Conservation (phyloP, 2,329 filamentous ascomycete genomes). For the Nothopassalora personata region DNA sequence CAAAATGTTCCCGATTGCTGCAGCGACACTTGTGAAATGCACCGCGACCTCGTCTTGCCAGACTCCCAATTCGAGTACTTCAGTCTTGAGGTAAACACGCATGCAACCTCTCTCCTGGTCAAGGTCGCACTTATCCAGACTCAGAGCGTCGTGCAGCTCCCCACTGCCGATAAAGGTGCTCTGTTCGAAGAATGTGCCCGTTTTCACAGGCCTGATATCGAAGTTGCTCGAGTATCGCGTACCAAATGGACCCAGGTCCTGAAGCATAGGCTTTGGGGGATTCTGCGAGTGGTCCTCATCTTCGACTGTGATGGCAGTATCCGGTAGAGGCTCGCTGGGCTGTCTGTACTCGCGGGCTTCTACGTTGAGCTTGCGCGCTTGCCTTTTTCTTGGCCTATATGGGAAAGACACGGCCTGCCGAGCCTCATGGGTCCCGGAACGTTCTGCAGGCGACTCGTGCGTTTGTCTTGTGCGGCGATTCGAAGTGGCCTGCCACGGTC, state of each 20-base stretch:
- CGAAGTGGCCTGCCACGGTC: neutral
- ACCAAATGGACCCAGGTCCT: slow-evolving; percentile 46
- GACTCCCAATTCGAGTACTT: slow-evolving; percentile 41
- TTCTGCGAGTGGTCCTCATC: neutral
- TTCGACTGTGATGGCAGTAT: slow-evolving; percentile 1
- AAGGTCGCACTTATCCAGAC: slow-evolving; percentile 38
- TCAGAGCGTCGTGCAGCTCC: slow-evolving; percentile 45
- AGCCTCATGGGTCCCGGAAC: neutral
- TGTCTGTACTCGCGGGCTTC: slow-evolving; percentile 44
- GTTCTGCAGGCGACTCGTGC: neutral
- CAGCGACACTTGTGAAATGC: slow-evolving; percentile 38
- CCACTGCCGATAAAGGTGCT: slow-evolving; percentile 56
- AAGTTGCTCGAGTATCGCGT: slow-evolving; percentile 50
- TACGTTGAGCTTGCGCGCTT: slow-evolving; percentile 44
- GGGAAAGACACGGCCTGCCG: slow-evolving; percentile 4
- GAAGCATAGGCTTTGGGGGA: slow-evolving; percentile 18
- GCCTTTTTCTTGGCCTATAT: slow-evolving; percentile 29
- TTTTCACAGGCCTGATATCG: slow-evolving; percentile 45
- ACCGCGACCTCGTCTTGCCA: slow-evolving; percentile 54
- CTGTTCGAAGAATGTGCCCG: slow-evolving; percentile 52
- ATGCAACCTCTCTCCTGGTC: slow-evolving; percentile 39
- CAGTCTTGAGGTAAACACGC: slow-evolving; percentile 34
- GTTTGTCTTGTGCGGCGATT: neutral
- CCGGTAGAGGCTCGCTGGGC: slow-evolving; percentile 34
- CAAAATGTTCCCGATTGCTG: slow-evolving; percentile 27